Percentiles rank a stretch among this genome's conserved stretches.
phyloP scores from a whole-genome alignment of 306 rosid genomes.

The Fragaria nilgerrensis region DNA sequence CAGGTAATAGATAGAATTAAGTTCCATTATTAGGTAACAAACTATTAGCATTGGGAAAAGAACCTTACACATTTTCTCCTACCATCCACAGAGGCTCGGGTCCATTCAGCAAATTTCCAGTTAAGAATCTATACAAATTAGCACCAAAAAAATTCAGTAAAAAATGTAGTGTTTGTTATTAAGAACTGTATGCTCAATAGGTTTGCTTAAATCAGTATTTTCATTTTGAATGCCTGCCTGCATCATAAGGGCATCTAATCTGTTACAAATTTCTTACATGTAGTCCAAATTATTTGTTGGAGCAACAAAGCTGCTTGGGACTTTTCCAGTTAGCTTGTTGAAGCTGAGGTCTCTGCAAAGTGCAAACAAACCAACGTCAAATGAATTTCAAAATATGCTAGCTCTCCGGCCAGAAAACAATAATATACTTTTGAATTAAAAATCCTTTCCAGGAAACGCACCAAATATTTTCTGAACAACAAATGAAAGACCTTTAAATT shows the following conservation, averaged over 20 bases:
- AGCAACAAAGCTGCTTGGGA: constrained; percentile 41
- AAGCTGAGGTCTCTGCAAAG: constrained; percentile 85
- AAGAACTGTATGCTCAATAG: neutral
- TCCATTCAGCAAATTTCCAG: constrained; percentile 58
- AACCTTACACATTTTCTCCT: constrained; percentile 39
- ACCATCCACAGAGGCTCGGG: constrained; percentile 39
- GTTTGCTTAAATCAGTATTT: neutral
- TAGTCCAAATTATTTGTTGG: constrained; percentile 9
- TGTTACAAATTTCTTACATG: constrained; percentile 43
- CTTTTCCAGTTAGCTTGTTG: constrained; percentile 57
- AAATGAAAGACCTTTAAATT: neutral
- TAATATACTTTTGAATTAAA: neutral
- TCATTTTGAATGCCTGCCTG: neutral
- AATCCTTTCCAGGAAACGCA: neutral
- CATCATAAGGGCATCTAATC: neutral
- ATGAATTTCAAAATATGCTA: neutral
- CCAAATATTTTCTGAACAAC: neutral
- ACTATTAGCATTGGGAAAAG: constrained; percentile 14
- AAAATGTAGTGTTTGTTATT: neutral
- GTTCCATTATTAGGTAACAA: neutral
- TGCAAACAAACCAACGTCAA: constrained; percentile 28
- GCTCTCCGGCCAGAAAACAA: neutral
- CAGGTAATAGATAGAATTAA: neutral
- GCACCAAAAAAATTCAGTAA: neutral
- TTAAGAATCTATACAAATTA: constrained; percentile 44